Percentiles rank a stretch among this genome's conserved stretches.
These are phyloP conservation scores for Halophytophthora batemanensis DNA, from an alignment of 352 stramenopile species.

Conservation along the genomic window DNA sequence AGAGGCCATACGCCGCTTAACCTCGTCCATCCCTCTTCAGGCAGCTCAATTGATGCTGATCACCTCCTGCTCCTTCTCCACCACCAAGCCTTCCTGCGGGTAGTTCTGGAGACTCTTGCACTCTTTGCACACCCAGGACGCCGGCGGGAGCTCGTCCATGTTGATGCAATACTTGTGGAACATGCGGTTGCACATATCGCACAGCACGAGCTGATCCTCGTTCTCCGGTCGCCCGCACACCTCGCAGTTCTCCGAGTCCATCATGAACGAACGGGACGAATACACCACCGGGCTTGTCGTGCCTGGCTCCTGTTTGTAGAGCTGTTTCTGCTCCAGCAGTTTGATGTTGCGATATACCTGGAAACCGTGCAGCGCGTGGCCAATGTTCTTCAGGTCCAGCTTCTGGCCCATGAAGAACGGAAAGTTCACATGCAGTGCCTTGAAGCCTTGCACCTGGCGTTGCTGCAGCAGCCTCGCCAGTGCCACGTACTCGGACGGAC, in stretches of 20 bases:
- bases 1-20: slow-evolving; percentile 6
- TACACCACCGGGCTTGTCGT: slow-evolving; percentile 58
- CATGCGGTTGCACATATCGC: slow-evolving; percentile 80
- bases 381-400: slow-evolving; percentile 82
- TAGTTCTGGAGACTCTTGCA: slow-evolving; percentile 72
- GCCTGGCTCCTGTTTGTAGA: slow-evolving; percentile 60
- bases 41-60: slow-evolving; percentile 64
- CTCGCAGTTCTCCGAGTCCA: slow-evolving; percentile 73
- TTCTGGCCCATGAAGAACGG: slow-evolving; percentile 80
- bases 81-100: slow-evolving; percentile 49
- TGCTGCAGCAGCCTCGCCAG: slow-evolving; percentile 69
- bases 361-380: slow-evolving; percentile 74
- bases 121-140: slow-evolving; percentile 73
- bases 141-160: slow-evolving; percentile 70
- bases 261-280: slow-evolving; percentile 66
- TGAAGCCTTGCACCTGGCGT: slow-evolving; percentile 75
- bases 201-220: slow-evolving; percentile 69
- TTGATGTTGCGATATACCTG: slow-evolving; percentile 86
- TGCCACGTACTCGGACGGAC: slow-evolving; percentile 61
- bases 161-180: slow-evolving; percentile 84
- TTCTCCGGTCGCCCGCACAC: slow-evolving; percentile 55
- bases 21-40: slow-evolving; percentile 6
- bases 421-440: slow-evolving; percentile 76
- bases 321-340: slow-evolving; percentile 65
- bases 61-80: slow-evolving; percentile 50